These are phyloP conservation scores for Colletotrichum sojae DNA, from an alignment of 2,329 filamentous ascomycete genomes.

Conservation along the genomic window DNA sequence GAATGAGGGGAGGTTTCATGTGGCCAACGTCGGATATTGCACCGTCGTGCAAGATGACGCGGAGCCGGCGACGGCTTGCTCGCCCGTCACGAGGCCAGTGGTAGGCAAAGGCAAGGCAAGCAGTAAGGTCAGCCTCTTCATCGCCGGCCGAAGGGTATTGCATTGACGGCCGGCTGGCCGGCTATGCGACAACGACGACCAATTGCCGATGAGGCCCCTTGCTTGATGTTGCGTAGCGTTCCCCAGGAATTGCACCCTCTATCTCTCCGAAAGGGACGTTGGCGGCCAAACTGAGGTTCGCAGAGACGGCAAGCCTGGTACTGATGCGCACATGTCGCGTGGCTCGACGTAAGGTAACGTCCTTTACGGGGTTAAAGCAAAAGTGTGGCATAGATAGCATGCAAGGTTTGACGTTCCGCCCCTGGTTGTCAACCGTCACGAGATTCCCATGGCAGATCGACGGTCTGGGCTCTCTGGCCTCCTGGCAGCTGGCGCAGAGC, in stretches of 20 bases:
- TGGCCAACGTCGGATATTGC: conserved; percentile 24
- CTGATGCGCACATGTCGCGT: conserved; percentile 30
- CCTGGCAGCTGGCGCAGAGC: conserved; percentile 30
- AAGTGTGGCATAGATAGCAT: no score
- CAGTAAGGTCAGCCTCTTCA: background rate
- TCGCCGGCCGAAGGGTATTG: conserved; percentile 1
- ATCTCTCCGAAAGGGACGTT: no score
- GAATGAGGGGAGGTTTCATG: conserved; percentile 37
- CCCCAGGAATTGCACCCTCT: no score
- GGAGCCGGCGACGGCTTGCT: conserved; percentile 28
- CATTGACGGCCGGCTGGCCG: conserved; percentile 12
- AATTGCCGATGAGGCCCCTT: no score
- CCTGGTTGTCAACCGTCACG: conserved; percentile 26
- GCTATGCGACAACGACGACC: conserved; percentile 3
- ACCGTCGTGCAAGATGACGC: conserved; percentile 23
- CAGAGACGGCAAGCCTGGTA: conserved; percentile 11
- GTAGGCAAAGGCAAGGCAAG: no score
- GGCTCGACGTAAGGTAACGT: conserved; percentile 12
- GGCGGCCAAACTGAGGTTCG: background rate
- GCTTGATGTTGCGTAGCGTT: no score
- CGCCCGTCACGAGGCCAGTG: conserved; percentile 2
- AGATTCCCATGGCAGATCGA: conserved; percentile 25
- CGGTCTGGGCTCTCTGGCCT: conserved; percentile 19
- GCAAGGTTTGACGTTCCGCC: no score
- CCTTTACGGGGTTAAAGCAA: background rate